Evolutionary conservation across 2,329 filamentous ascomycete genomes (phyloP).

Genomic region (Alternaria conjuncta): DNA sequence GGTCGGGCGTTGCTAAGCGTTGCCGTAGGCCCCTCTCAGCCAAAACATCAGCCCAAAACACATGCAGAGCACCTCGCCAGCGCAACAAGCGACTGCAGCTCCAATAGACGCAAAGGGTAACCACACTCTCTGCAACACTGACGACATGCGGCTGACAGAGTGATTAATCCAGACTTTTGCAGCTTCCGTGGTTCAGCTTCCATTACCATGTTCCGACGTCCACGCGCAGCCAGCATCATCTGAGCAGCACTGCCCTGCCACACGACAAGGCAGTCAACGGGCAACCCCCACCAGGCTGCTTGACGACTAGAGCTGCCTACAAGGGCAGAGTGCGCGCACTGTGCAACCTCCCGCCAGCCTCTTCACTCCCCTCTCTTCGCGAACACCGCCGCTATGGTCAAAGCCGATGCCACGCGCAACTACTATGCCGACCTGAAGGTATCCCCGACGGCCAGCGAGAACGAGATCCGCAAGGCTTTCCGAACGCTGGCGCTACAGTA

Average conservation of each 20-base stretch:
- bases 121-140: conserved; percentile 19
- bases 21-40: conserved; percentile 20
- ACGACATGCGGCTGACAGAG: conserved; percentile 29
- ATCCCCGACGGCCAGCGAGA: conserved; percentile 67
- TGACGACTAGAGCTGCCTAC: conserved; percentile 26
- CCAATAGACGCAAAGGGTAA: conserved; percentile 22
- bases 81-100: conserved; percentile 19
- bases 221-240: conserved; percentile 43
- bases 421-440: conserved; percentile 88
- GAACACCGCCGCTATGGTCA: conserved; percentile 62
- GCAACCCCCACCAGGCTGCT: conserved; percentile 8
- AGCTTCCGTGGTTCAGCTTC: conserved; percentile 8
- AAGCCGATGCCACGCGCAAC: conserved; percentile 72
- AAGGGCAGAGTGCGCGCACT: background rate
- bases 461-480: conserved; percentile 86
- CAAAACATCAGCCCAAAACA: conserved; percentile 29
- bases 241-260: conserved; percentile 43
- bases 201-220: conserved; percentile 30
- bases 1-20: conserved; percentile 19
- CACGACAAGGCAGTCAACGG: conserved; percentile 24
- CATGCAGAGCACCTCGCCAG: conserved; percentile 22
- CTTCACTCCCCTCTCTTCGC: background rate
- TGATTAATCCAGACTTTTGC: conserved; percentile 19
- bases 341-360: background rate
- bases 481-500: conserved; percentile 84